phyloP scores from a whole-genome alignment of 495 filamentous ascomycete genomes.

The Aspergillus avenaceus region DNA sequence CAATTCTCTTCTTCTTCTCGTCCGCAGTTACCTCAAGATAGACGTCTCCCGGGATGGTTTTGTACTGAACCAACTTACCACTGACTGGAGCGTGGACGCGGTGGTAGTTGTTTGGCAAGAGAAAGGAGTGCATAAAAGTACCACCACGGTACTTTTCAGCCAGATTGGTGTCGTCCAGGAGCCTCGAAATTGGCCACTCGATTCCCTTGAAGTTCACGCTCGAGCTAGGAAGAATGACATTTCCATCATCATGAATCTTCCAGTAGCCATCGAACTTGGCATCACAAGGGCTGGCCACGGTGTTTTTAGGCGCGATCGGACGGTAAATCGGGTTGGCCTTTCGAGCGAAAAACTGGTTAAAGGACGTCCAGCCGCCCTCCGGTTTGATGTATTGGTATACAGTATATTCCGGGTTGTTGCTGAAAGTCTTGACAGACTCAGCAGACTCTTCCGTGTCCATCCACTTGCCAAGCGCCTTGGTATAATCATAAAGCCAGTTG shows the following conservation, averaged over 20 bases:
- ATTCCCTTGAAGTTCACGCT: neutral
- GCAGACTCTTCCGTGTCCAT: neutral
- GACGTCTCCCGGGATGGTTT: neutral
- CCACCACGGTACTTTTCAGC: neutral
- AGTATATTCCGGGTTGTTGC: neutral
- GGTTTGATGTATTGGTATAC: neutral
- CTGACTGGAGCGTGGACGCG: neutral
- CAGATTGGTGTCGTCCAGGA: neutral
- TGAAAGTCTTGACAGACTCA: neutral
- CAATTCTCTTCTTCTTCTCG: neutral
- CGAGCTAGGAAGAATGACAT: neutral
- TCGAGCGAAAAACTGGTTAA: neutral
- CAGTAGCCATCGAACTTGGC: neutral
- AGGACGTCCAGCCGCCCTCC: neutral
- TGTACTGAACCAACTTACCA: neutral
- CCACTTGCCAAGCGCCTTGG: neutral
- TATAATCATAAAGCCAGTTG: neutral
- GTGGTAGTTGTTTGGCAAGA: neutral
- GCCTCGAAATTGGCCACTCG: neutral
- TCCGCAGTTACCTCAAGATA: neutral
- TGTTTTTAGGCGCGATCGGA: neutral
- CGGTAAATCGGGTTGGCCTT: neutral
- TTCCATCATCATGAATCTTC: neutral
- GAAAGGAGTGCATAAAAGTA: neutral
- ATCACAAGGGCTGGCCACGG: neutral